Base-by-base conservation (phyloP, 164 flowering plant species). In the Vitis labrusca region DNA sequence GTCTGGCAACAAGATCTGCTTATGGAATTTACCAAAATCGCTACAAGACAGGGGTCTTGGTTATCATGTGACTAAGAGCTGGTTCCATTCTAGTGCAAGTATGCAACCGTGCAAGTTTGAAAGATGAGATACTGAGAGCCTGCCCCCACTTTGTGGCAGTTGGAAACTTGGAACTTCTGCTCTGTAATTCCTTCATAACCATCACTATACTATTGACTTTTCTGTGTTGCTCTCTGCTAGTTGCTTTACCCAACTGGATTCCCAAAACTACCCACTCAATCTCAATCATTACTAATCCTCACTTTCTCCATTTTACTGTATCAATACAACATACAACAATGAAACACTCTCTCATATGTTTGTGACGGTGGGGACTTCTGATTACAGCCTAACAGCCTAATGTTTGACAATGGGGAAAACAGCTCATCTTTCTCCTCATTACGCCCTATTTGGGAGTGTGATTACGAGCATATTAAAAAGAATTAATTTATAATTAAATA, bases 1-100 rank as follows among this genome's bases (percentile, higher is more conserved):
- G 85, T 68, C 72, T 74, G 66, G 73, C 74, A 75, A 72, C 66
- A 65, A 71, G 76, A 73, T 72, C 81, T 78, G 75, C 56, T 23
- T 67, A 59, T 71, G 73, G 73, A 76, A 76, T 69, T 76, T 64
- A 71, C 68, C 63, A 75, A 71, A 71, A 10, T 56, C 72, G 66
- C 47, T 50, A 76, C 32, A 71, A 65, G 76, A 71, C 78, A 68
- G 53, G 2, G 48, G 44, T 61, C 73, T 67, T 66, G 72, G 71
- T 73, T 27, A 70, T 63, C 78, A 79, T 79, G 82, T 75, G 74
- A 74, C 65, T 73, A 63, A 66, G 72, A 30, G 68, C n/a, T 65
- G 57, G 64, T 67, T 64, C 59, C 62, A 64, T 11, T 30, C 64
- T 57, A 68, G 72, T 66, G 77, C 69, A 63, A 49, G 50, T 61